Evolutionary conservation across 2,329 filamentous ascomycete species (phyloP), one percentile per base, ranked within the genome.

Genomic region (Lomentospora prolificans): DNA sequence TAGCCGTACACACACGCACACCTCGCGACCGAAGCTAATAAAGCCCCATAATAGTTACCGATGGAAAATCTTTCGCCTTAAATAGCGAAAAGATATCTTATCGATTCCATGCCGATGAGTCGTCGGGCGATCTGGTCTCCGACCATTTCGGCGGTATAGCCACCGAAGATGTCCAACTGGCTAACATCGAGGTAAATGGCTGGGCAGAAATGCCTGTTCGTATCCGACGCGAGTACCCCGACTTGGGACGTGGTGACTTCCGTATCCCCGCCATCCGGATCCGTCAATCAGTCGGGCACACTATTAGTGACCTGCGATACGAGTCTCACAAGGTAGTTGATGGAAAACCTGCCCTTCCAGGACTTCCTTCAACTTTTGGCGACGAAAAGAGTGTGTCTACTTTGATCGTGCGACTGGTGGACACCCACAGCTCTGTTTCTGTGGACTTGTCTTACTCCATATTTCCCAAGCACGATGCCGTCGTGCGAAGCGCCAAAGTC

Each of bases 391-490:
- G 85, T 54, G 82, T 83, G 1, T 75, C 78, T 4, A 86, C 82
- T 0, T 66, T 86, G 9, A 69, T 79, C 8, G 71, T 86, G 0
- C 75, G 75, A 54, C 62, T 86, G 50, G 77, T 77, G 59, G 83
- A 86, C 63, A 78, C 78, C 41, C 75, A 79, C 60, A 82, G 78
- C 41, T 71, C 76, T 14, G 72, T 86, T 3, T 76, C 73, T 0
- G 82, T 80, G 0, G 80, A 81, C 27, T 63, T 86, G 55, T 77
- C 73, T 0, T 86, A 86, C 63, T 86, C 82, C 0, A 72, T 86
- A 50, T 86, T 86, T 57, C 81, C 82, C 0, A 68, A 73, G 50
- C 76, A 81, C 60, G 80, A 85, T 61, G 80, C 82, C 10, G 72
- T 86, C 50, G 78, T 77, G 2, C 72, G 82, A 24, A 85, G 81